Conservation (phyloP, 2,329 filamentous ascomycete species). For the Arthrinium puccinioides region DNA sequence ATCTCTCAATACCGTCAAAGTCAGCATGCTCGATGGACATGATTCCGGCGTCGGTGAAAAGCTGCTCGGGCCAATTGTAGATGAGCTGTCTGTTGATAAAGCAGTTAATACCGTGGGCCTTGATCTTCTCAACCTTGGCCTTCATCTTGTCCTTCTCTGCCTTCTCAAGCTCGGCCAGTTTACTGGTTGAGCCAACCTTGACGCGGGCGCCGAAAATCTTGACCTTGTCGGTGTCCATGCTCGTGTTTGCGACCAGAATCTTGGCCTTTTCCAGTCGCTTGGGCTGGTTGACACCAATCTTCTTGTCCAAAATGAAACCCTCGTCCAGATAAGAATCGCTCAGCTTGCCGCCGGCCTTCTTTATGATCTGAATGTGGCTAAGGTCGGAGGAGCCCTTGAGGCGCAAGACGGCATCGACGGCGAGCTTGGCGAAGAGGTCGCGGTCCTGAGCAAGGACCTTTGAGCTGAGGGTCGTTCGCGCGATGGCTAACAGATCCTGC, state of each 20-base stretch:
- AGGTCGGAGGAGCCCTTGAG: constrained; percentile 87
- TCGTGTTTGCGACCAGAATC: constrained; percentile 94
- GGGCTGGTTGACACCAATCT: constrained; percentile 97
- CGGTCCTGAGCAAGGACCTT: constrained; percentile 95
- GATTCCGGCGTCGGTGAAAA: constrained; percentile 96
- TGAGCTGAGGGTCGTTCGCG: constrained; percentile 90
- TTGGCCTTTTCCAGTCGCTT: constrained; percentile 97
- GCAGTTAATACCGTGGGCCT: constrained; percentile 98
- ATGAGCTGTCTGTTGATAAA: constrained; percentile 99
- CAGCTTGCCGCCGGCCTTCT: constrained; percentile 96
- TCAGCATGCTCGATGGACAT: constrained; percentile 98
- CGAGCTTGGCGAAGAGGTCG: constrained; percentile 82
- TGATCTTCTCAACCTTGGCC: constrained; percentile 98
- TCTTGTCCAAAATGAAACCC: constrained; percentile 98
- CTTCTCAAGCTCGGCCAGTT: constrained; percentile 96
- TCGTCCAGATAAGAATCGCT: constrained; percentile 97
- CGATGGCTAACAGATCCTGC: constrained; percentile 83
- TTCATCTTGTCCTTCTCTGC: constrained; percentile 99
- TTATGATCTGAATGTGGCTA: constrained; percentile 98
- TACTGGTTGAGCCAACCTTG: constrained; percentile 92
- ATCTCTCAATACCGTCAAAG: constrained; percentile 93
- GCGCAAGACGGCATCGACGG: constrained; percentile 84
- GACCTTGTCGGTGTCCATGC: constrained; percentile 99
- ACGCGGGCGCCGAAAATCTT: constrained; percentile 98
- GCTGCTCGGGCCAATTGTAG: constrained; percentile 99